These are phyloP conservation scores for Ceratobasidium sp. DNA, from an alignment of 1,284 basidiomycete genomes.

Conservation along the genomic window DNA sequence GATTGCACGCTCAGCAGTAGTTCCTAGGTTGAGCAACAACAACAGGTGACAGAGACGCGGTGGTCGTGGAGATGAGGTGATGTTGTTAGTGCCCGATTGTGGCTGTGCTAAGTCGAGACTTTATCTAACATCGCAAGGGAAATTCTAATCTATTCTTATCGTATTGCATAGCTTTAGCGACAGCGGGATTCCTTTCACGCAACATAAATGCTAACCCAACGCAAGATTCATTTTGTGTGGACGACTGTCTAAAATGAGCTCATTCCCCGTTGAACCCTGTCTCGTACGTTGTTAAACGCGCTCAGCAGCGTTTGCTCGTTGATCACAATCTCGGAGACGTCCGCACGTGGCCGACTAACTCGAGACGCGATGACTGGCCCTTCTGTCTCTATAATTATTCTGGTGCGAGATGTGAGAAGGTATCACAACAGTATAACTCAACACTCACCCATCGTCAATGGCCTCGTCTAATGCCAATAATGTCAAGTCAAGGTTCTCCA, in stretches of 20 bases:
- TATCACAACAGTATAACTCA: background rate
- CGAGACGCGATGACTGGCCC: slow-evolving; percentile 93
- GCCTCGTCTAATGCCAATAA: slow-evolving; percentile 96
- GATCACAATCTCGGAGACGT: slow-evolving; percentile 96
- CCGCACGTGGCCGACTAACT: slow-evolving; percentile 92
- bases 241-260: slow-evolving; percentile 62
- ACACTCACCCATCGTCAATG: slow-evolving; percentile 93
- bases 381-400: slow-evolving; percentile 98
- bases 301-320: slow-evolving; percentile 97
- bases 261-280: slow-evolving; percentile 77
- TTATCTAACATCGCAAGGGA: slow-evolving; percentile 16
- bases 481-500: slow-evolving; percentile 96
- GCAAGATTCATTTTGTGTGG: slow-evolving; percentile 1
- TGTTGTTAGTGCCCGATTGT: slow-evolving; percentile 32
- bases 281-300: slow-evolving; percentile 91
- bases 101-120: slow-evolving; percentile 35
- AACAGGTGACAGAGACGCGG: slow-evolving; percentile 7
- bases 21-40: background rate
- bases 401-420: slow-evolving; percentile 56
- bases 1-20: background rate
- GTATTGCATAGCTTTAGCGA: slow-evolving; percentile 13
- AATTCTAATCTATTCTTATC: slow-evolving; percentile 5
- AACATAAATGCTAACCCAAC: background rate
- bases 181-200: background rate
- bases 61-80: slow-evolving; percentile 41